Evolutionary conservation across 805 yeast species (phyloP), one percentile per base, ranked within the genome.

Genomic region (Wickerhamomyces tratensis): DNA sequence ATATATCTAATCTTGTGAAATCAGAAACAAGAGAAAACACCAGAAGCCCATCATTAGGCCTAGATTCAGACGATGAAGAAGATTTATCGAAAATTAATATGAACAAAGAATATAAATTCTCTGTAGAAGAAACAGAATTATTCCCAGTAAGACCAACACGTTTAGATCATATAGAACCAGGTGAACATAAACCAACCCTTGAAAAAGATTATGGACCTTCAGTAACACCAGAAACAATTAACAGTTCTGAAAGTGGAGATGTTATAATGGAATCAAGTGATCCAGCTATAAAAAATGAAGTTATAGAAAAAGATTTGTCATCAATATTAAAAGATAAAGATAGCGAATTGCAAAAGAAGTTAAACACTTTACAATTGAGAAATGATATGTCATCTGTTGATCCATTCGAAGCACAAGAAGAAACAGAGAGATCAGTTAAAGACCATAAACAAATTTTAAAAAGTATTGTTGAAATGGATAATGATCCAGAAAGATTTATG

Each of bases 101-200:
- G 84, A 78, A 77, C 43, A 71, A 72, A 52, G 81, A 73, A 39
- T 77, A 77, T 48, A 63, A 62, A 29, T 69, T 74, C 34, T 37
- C 52, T 3, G n/a, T 65, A 26, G 67, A 63, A n/a, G 81, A 76
- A 42, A 68, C 78, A 0, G 71, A 66, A 15, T 58, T 81, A 31
- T 81, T 83, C 65, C 91, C 91, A 1, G 80, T 83, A 5, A 72
- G 88, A 50, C 86, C 91, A 1, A 68, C 68, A 9, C 70, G 87
- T 59, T 63, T 66, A 10, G 71, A 67, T 31, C 71, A 67, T 42
- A 64, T 61, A 34, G 71, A 58, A 34, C 54, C 53, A 31, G 67
- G 83, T 47, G 83, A 86, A 1, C 64, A 63, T 5, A 68, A 84
- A 57, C 65, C 64, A 14, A 69, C 67, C 34, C 70, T 66, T 41